Percentiles rank a stretch among this genome's conserved stretches.
Conservation (phyloP, 345 rosid genomes). For the Rhodamnia rubescens region DNA sequence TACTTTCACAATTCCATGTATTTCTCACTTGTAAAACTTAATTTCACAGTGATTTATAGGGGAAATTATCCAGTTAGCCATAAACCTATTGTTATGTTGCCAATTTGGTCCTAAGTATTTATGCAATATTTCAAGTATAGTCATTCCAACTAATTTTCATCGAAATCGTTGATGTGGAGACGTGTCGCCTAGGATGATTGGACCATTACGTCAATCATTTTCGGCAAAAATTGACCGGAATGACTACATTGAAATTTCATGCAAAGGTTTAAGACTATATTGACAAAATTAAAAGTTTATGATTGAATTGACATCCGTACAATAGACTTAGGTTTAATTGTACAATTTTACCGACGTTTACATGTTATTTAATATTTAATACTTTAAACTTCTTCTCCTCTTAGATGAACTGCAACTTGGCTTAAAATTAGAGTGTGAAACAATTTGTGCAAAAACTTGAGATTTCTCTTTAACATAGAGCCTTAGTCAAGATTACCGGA, state of each 20-base stretch:
- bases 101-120: not conserved
- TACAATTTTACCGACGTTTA: not conserved
- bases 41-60: too few relatives aligned
- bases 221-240: not conserved
- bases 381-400: not conserved
- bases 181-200: not conserved
- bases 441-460: not conserved
- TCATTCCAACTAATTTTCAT: not conserved
- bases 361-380: not conserved
- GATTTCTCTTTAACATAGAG: not conserved
- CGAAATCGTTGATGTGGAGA: fast-evolving
- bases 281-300: not conserved
- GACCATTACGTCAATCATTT: not conserved
- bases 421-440: not conserved
- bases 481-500: not conserved
- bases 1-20: too few relatives aligned
- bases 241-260: not conserved
- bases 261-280: not conserved
- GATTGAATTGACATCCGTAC: not conserved
- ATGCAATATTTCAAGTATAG: not conserved
- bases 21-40: too few relatives aligned
- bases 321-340: not conserved
- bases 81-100: not conserved
- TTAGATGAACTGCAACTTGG: not conserved
- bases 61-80: too few relatives aligned